Base-by-base conservation (phyloP, 2,329 filamentous ascomycete species). In the Fusarium hostae region DNA sequence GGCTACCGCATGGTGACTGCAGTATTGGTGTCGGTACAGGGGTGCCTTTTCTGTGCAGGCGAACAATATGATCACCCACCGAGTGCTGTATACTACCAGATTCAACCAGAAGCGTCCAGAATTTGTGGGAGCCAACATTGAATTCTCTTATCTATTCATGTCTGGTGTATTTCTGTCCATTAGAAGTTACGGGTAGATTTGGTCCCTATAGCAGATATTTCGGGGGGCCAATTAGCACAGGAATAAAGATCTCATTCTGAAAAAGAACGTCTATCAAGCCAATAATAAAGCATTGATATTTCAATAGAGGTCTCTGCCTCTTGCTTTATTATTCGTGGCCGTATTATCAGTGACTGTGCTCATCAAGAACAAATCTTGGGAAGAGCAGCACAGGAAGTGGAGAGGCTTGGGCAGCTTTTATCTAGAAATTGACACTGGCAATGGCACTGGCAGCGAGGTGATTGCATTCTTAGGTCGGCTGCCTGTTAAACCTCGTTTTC, bases 141-240 rank as follows among this genome's bases (percentile, higher is more conserved):
- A 9, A 2, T 22, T 13, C 2, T 18, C 0, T 9, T 24, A 0
- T 22, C 1, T n/a, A 6, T 47, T 5, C 0, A 48, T 32, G 9
- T 8, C 3, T 9, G 5, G 6, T n/a, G 2, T 15, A 15, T 18
- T 13, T 5, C 11, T 13, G 10, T 10, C 10, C 8, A 22, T 4
- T 50, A 2, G 15, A 50, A 13, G 28, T 22, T 50, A 5, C 2
- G 9, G 5, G 22, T 20, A 47, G 26, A 47, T n/a, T 35, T 47
- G 7, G 15, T 13, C 12, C n/a, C 22, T 8, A 5, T 3, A 34
- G 28, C 1, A 13, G 7, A 50, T 24, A 5, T 24, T 34, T 10
- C 15, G 24, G 5, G n/a, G 28, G 16, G 9, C n/a, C 15, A 34
- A 20, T 24, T 10, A 9, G 28, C 5, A 10, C 1, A 24, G 8